Base-by-base conservation (phyloP, 2,329 filamentous ascomycete species). In the Penicillium sp. region DNA sequence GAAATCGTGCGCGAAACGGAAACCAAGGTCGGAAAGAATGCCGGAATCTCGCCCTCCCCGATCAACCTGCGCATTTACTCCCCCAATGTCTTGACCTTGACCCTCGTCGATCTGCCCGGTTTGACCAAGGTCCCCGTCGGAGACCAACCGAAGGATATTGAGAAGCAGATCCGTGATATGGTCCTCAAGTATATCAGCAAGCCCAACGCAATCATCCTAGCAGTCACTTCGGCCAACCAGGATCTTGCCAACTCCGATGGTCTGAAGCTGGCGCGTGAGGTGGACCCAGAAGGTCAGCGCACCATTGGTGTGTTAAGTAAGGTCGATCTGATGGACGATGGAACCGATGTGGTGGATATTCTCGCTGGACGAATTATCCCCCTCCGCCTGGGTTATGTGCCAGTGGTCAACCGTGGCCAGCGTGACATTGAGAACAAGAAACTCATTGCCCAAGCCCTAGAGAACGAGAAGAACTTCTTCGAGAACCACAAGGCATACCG, bases 31-130 rank as follows among this genome's bases (percentile, higher is more conserved):
- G 94, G 94, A 65, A 88, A 88, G 75, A 99, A 99, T 82, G 90
- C 89, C 50, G 94, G 93, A 77, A 99, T 99, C 78, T 97, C 93
- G 47, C 91, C 94, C 25, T 89, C 91, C 33, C 94, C 94, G 50
- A 99, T 99, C 83, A 97, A 97, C 81, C 83, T 99, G 71, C 88
- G 94, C 72, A 96, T 99, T 79, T 97, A 96, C 85, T 97, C 93
- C 52, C 94, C 94, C 53, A 96, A 99, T 72, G 96, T 99, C 74
- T 86, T 99, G 60, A 99, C 96, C 57, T 83, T 99, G 67, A 99
- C 94, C 7, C 83, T 99, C 58, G 94, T 99, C 70, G 94, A 99
- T 83, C 80, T 99, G 78, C 94, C 94, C 47, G 94, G 94, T 76
- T 79, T 99, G 73, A 99, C 94, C 64, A 96, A 96, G 80, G 93